A percentile compares a stretch with the other conserved stretches of the same genome.
phyloP scores from a whole-genome alignment of 2,329 filamentous ascomycete genomes.

The Apiospora saccharicola region DNA sequence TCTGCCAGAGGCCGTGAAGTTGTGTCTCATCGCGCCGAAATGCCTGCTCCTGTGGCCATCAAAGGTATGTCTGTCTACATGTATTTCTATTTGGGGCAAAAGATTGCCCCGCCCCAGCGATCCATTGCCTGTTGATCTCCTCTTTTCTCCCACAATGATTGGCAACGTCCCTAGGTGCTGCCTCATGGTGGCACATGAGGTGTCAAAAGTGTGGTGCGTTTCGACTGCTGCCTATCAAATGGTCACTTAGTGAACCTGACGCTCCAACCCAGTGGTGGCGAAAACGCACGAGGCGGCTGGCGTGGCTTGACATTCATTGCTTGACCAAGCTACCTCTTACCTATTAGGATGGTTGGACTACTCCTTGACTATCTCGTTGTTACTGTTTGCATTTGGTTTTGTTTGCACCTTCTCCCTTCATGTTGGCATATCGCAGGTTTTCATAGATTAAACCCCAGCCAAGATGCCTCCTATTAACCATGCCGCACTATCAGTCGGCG shows the following conservation, averaged over 20 bases:
- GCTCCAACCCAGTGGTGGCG: conserved; percentile 14
- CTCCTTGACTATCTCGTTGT: background rate
- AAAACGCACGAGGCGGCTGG: conserved; percentile 15
- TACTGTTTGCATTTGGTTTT: conserved; percentile 8
- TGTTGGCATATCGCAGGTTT: background rate
- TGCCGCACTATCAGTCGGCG: conserved; percentile 62
- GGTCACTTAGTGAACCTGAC: background rate
- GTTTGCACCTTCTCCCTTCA: background rate
- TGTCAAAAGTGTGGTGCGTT: conserved; percentile 14
- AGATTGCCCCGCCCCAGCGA: conserved; percentile 14
- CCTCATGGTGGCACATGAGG: conserved; percentile 2
- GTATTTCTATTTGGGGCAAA: conserved; percentile 17
- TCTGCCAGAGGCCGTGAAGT: conserved; percentile 6
- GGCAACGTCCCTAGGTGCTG: conserved; percentile 1
- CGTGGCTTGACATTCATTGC: conserved; percentile 7
- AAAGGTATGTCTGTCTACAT: conserved; percentile 14
- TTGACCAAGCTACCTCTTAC: background rate
- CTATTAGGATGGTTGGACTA: background rate
- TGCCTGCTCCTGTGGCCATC: conserved; percentile 22
- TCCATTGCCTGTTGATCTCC: conserved; percentile 3
- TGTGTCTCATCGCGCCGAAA: conserved; percentile 12
- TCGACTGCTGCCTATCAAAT: conserved; percentile 18
- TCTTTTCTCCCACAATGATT: conserved; percentile 20
- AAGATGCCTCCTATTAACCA: conserved; percentile 65
- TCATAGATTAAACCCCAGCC: background rate